A percentile compares a stretch with the other conserved stretches of the same genome.
These are phyloP conservation scores for Globisporangium abappressorium DNA, from an alignment of 352 stramenopile genomes.

Conservation along the genomic window DNA sequence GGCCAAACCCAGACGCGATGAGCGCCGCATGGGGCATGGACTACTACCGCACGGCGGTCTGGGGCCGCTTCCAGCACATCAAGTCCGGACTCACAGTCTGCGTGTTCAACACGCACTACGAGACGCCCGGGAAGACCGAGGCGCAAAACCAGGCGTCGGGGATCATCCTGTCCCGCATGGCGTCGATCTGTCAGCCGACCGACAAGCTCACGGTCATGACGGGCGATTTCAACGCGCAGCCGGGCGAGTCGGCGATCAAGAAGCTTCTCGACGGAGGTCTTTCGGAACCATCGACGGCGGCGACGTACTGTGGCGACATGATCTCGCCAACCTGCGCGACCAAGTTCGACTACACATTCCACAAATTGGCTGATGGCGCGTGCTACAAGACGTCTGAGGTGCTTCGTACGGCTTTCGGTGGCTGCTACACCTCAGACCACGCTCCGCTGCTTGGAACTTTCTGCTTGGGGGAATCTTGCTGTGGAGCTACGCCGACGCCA, in stretches of 20 bases:
- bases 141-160: conserved; percentile 60
- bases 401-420: conserved; percentile 54
- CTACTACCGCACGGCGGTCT: conserved; percentile 74
- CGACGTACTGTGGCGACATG: conserved; percentile 74
- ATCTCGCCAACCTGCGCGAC: conserved; percentile 46
- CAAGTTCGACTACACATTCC: conserved; percentile 72
- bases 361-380: conserved; percentile 31
- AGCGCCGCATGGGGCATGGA: conserved; percentile 57
- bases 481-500: conserved; percentile 23
- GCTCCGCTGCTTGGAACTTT: conserved; percentile 54
- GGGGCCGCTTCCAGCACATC: conserved; percentile 69
- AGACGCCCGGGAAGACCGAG: conserved; percentile 72
- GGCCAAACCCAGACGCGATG: conserved; percentile 47
- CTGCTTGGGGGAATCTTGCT: conserved; percentile 61
- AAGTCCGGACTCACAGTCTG: conserved; percentile 57
- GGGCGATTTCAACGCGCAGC: conserved; percentile 68
- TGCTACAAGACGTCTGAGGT: conserved; percentile 56
- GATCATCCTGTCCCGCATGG: conserved; percentile 57
- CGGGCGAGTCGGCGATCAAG: conserved; percentile 58
- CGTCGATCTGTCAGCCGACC: conserved; percentile 41
- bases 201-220: conserved; percentile 65
- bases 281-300: conserved; percentile 38
- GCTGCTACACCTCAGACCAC: conserved; percentile 78
- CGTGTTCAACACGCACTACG: conserved; percentile 81
- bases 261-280: conserved; percentile 45